phyloP scores from a whole-genome alignment of 345 rosid species.

The Arabidopsis suecica region DNA sequence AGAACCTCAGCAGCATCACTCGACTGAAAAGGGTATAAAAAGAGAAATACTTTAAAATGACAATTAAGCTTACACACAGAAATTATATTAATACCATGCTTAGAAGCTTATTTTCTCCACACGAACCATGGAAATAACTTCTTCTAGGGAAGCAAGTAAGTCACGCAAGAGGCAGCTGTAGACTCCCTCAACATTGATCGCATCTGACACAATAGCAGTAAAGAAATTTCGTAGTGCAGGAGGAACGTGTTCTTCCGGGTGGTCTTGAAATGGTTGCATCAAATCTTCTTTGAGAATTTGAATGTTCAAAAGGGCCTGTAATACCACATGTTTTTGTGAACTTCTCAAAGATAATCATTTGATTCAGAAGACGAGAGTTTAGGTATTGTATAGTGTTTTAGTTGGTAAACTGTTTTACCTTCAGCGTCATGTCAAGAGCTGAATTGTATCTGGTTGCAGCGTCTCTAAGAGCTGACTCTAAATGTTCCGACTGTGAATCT shows the following conservation, averaged over 20 bases:
- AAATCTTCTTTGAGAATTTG: slow-evolving; percentile 16
- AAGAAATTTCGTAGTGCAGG: slow-evolving; percentile 1
- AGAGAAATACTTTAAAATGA: not conserved
- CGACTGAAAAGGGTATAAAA: slow-evolving; percentile 17
- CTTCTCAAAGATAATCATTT: not conserved
- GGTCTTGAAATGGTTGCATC: not conserved
- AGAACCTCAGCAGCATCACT: slow-evolving; percentile 16
- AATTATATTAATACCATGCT: not conserved
- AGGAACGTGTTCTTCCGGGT: not conserved
- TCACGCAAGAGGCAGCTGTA: slow-evolving; percentile 21
- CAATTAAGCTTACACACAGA: not conserved
- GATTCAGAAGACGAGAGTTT: not conserved
- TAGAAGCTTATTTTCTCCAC: slow-evolving; percentile 3
- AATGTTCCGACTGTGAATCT: slow-evolving; percentile 5
- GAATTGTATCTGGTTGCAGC: slow-evolving; percentile 21
- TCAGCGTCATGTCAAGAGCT: slow-evolving; percentile 39
- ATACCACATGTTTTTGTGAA: not conserved
- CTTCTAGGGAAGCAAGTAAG: slow-evolving; percentile 24
- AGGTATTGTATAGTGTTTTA: not conserved
- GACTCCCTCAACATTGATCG: slow-evolving; percentile 2
- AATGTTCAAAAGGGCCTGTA: slow-evolving; percentile 34
- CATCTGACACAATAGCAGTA: slow-evolving; percentile 18
- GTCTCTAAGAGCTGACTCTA: slow-evolving; percentile 18
- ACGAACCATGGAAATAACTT: slow-evolving; percentile 27
- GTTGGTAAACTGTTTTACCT: slow-evolving; percentile 27